Conservation (phyloP, 2,329 filamentous ascomycete genomes). For the Tricladium varicosporioides region DNA sequence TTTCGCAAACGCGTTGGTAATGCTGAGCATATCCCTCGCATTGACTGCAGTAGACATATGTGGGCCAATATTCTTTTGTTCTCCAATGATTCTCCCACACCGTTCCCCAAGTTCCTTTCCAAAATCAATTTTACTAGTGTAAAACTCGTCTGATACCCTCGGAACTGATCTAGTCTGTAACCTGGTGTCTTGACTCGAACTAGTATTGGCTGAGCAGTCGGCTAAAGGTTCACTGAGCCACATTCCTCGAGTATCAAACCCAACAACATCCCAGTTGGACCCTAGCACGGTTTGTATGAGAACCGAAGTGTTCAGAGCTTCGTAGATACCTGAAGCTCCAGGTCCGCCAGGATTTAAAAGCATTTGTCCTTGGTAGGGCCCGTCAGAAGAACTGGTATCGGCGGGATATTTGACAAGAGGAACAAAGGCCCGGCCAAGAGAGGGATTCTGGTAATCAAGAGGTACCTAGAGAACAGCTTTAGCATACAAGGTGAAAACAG, state of each 20-base stretch:
- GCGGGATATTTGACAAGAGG: constrained; percentile 13
- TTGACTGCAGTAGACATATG: constrained; percentile 6
- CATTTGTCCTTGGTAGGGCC: constrained; percentile 12
- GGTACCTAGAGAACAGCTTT: constrained; percentile 6
- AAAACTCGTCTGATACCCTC: constrained; percentile 2
- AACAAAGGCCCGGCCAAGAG: background rate
- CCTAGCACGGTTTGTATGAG: constrained; percentile 38
- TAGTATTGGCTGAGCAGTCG: constrained; percentile 40
- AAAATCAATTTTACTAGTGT: background rate
- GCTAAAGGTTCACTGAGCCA: constrained; percentile 46
- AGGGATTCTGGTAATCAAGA: constrained; percentile 5
- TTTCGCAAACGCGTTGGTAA: constrained; percentile 1
- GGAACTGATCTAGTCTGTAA: background rate
- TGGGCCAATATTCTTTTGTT: background rate
- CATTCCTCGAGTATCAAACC: constrained; percentile 48
- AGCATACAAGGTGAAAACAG: background rate
- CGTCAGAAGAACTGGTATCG: constrained; percentile 6
- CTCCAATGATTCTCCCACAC: background rate
- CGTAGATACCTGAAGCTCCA: constrained; percentile 39
- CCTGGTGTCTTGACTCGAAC: background rate
- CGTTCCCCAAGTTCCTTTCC: background rate
- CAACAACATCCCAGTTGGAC: constrained; percentile 40
- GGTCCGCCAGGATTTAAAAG: constrained; percentile 43
- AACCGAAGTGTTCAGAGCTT: constrained; percentile 29
- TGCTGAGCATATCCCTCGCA: constrained; percentile 9